phyloP scores from a whole-genome alignment of 2,329 filamentous ascomycete species.

The Aspergillus unguis region DNA sequence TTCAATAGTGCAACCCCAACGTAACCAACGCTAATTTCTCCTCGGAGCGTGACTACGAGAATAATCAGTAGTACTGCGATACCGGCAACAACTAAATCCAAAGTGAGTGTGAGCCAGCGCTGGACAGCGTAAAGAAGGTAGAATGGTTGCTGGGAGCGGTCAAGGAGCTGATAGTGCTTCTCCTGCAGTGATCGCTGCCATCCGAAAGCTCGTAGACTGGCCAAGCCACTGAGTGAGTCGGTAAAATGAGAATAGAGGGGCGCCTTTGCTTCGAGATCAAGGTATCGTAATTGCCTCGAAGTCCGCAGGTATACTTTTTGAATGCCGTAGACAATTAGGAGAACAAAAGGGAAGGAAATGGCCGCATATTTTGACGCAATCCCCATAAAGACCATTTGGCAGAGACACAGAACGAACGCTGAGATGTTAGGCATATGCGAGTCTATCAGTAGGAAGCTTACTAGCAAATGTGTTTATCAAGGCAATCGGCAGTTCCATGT shows the following conservation, averaged over 20 bases:
- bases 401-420: constrained; percentile 36
- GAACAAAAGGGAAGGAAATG: constrained; percentile 51
- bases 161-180: constrained; percentile 49
- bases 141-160: constrained; percentile 55
- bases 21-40: constrained; percentile 47
- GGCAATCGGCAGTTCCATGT: constrained; percentile 43
- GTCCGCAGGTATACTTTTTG: constrained; percentile 60
- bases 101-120: constrained; percentile 53
- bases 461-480: constrained; percentile 41
- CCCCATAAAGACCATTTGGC: constrained; percentile 50
- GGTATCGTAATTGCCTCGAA: constrained; percentile 57
- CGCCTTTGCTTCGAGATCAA: constrained; percentile 61
- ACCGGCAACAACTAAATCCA: constrained; percentile 50
- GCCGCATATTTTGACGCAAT: constrained; percentile 48
- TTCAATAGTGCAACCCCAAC: constrained; percentile 55
- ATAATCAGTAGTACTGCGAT: constrained; percentile 50
- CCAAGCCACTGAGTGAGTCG: constrained; percentile 55
- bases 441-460: constrained; percentile 12
- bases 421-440: background rate
- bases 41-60: constrained; percentile 46
- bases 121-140: constrained; percentile 59
- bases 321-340: constrained; percentile 47
- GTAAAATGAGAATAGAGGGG: constrained; percentile 58
- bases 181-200: constrained; percentile 48
- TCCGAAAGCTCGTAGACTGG: constrained; percentile 56